phyloP scores from a whole-genome alignment of 129 eudicot species.

The Helianthus annuus region HanXRQr2.0-SUNRISE NC_035437.2:169008498-169008997 shows the following conservation, averaged over 20 bases:
- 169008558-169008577: constrained; percentile 2
- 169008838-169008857: constrained; percentile 28
- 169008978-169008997: constrained; percentile 19
- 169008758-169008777: constrained; percentile 19
- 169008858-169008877: constrained; percentile 27
- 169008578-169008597: constrained; percentile 30
- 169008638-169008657: constrained; percentile 20
- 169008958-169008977: constrained; percentile 21
- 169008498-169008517: not conserved
- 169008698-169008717: constrained; percentile 18
- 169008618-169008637: constrained; percentile 9
- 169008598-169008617: constrained; percentile 7
- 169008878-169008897: constrained; percentile 23
- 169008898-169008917: not conserved
- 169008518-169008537: constrained; percentile 29
- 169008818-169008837: constrained; percentile 11
- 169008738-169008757: constrained; percentile 16
- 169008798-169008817: not conserved
- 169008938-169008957: not conserved
- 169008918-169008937: not conserved
- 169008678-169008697: constrained; percentile 18
- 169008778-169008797: constrained; percentile 14
- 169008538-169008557: not conserved
- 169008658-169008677: constrained; percentile 20
- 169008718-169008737: constrained; percentile 2